A percentile compares a stretch with the other conserved stretches of the same genome.
phyloP scores from a whole-genome alignment of 306 rosid species.

The Canavalia gladiata region DNA sequence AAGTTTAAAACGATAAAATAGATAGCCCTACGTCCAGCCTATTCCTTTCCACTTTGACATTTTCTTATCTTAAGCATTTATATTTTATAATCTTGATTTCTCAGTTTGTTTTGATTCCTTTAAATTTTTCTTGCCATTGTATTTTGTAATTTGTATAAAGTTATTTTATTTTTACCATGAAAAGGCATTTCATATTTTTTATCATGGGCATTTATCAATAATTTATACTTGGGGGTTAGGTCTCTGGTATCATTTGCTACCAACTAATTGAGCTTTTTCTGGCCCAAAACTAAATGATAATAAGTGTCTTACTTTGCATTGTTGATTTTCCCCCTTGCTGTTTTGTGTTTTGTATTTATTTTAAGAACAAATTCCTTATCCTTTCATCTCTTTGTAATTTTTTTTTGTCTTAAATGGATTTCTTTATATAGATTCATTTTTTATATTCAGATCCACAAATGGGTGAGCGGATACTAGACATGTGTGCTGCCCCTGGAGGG shows the following conservation, averaged over 20 bases:
- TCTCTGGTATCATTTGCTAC: constrained; percentile 15
- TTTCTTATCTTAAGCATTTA: constrained; percentile 23
- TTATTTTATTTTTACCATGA: not conserved
- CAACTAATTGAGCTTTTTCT: constrained; percentile 4
- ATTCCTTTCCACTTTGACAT: not conserved
- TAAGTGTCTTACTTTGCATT: not conserved
- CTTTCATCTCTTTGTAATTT: constrained; percentile 17
- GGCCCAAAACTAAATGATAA: constrained; percentile 19
- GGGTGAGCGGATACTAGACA: constrained; percentile 89
- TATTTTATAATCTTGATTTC: not conserved
- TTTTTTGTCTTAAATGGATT: not conserved
- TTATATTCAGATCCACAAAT: constrained; percentile 79
- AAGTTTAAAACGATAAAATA: constrained; percentile 14
- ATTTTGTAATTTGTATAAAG: not conserved
- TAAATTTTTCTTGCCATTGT: not conserved
- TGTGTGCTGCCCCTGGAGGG: constrained; percentile 99
- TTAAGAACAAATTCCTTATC: constrained; percentile 24
- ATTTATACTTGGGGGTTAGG: constrained; percentile 21
- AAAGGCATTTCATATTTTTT: not conserved
- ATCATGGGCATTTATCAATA: not conserved
- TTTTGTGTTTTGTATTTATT: constrained; percentile 25
- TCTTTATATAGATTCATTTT: constrained; percentile 33
- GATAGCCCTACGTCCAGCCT: not conserved
- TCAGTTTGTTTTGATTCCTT: constrained; percentile 5
- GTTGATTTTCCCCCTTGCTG: not conserved